Evolutionary conservation across 176 grass and related monocot species (phyloP), one percentile per base, ranked within the genome.

Genomic region (Dactylis glomerata): DNA sequence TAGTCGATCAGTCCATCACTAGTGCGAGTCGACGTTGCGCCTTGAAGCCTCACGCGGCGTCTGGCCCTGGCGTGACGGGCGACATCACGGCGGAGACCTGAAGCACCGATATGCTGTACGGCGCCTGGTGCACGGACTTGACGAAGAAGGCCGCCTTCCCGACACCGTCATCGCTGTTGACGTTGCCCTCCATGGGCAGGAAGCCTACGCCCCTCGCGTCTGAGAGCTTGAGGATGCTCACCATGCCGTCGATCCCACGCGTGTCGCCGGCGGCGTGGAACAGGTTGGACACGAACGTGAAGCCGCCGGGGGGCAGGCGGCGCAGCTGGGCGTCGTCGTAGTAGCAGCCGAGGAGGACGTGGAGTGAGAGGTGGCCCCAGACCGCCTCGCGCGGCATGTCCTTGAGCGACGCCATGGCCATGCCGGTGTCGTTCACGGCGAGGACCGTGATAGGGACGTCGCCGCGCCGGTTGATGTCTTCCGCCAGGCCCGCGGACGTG

Each of bases 271-370:
- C 79, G 55, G 88, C 91, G 85, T 80, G 88, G 81, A 83, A 93
- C 31, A 86, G 47, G 8, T 86, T 86, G 81, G 94, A 87, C 5
- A 73, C 64, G 4, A 80, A 56, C 8, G 73, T 83, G 30, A 59
- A 51, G 33, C 68, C 76, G 67, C 86, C 81, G 11, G 14, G n/a
- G 0, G 81, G 63, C 73, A 96, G 86, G 27, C 78, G 45, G 27
- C 50, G 86, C 66, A 96, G 89, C 78, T 91, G 91, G 32, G 69
- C 68, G 23, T 40, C 84, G 67, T 90, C 91, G 74, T 83, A 93
- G 86, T 89, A 95, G 58, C 27, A 63, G 82, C 93, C 91, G 12
- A 89, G 83, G 50, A 93, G 73, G 55, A 91, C 77, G 81, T 96
- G 94, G 40, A 96, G 71, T 1, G 88, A 82, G 72, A 93, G 86